Base-by-base conservation (phyloP, 208 protist species). In the Trypanosomatidae sp. region DNA sequence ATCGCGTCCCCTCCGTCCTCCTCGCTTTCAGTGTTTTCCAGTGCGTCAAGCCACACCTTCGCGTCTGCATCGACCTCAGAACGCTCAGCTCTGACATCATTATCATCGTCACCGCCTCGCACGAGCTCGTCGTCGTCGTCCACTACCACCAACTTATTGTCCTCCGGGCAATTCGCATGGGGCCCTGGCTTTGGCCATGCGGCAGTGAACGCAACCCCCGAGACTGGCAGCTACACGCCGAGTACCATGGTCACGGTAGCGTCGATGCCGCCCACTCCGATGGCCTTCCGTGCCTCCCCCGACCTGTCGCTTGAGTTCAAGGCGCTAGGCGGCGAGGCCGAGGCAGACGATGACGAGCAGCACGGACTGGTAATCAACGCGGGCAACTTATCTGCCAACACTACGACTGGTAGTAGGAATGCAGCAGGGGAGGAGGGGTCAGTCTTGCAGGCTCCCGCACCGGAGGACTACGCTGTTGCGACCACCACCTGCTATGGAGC, bases 231-330 rank as follows among this genome's bases (percentile, higher is more conserved):
- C 46, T 9, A 43, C 46, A 25, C 46, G 25, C 65, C 65, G 47
- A 69, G 47, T 53, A 43, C 49, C 30, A 28, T 43, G 28, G 25
- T 55, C 13, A 56, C 47, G 33, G 65, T 22, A 19, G 39, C 33
- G 59, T 68, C 58, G 22, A 66, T 67, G 60, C 70, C 70, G 25
- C 44, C 70, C 3, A 74, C 70, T 17, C 70, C 70, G 28, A 66
- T 19, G 43, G 4, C 70, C 22, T 74, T 74, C 52, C 59, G n/a
- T 17, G 19, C 19, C n/a, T 47, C 10, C 8, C 43, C 43, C 60
- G 70, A 66, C 22, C 1, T 41, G n/a, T 36, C 36, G 25, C 53
- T 43, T 8, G 58, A 50, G 52, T 33, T 17, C 25, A 49, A 19
- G 44, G 56, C 25, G 41, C 30, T 43, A 36, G 28, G 17, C 22